Evolutionary conservation across 257 asterid species (phyloP).

Genomic region (Nicotiana knightiana): DNA sequence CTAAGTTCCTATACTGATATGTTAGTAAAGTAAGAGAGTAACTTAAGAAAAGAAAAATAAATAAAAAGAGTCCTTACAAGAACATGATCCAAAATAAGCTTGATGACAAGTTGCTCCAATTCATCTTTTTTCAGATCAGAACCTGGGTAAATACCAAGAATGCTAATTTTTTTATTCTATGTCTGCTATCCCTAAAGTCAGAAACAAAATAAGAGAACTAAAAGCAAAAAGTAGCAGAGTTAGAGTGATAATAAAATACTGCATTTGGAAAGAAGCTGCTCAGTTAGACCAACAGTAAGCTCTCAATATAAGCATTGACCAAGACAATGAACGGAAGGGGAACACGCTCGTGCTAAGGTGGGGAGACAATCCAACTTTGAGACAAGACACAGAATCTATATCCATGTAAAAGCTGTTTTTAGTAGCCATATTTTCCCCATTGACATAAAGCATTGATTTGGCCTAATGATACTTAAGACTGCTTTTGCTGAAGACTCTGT

Average conservation of each 20-base stretch:
- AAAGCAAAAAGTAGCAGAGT: background rate
- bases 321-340: background rate
- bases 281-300: background rate
- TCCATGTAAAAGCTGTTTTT: slow-evolving; percentile 1
- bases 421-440: background rate
- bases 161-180: background rate
- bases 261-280: background rate
- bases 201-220: background rate
- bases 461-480: background rate
- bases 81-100: slow-evolving; percentile 66
- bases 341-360: background rate
- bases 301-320: background rate
- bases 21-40: background rate
- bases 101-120: slow-evolving; percentile 68
- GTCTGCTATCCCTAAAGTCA: background rate
- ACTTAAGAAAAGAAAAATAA: background rate
- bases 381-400: background rate
- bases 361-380: background rate
- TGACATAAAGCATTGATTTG: background rate
- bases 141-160: slow-evolving; percentile 36
- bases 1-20: background rate
- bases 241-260: background rate
- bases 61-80: slow-evolving; percentile 43
- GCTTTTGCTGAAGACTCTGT: background rate
- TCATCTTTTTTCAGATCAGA: slow-evolving; percentile 76